These are phyloP conservation scores for Isabelozyma rhagii DNA, from an alignment of 805 yeast genomes.

Conservation along the genomic window DNA sequence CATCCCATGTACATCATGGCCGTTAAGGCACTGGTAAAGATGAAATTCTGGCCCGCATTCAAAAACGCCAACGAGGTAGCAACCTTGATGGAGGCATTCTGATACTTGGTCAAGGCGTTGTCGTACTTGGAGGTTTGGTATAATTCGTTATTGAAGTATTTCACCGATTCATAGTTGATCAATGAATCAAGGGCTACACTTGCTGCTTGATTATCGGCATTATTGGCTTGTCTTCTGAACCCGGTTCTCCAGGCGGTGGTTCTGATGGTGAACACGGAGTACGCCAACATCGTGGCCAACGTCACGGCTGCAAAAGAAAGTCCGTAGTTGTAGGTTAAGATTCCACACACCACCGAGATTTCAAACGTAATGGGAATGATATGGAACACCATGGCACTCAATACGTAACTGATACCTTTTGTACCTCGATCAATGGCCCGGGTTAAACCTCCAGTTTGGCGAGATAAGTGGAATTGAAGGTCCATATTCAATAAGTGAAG, in stretches of 20 bases:
- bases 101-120: conserved; percentile 67
- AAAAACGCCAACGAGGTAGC: conserved; percentile 79
- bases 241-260: conserved; percentile 97
- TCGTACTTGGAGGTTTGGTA: conserved; percentile 81
- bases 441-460: conserved; percentile 95
- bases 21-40: conserved; percentile 85
- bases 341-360: conserved; percentile 89
- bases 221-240: conserved; percentile 82
- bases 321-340: conserved; percentile 91
- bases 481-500: conserved; percentile 80
- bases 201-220: conserved; percentile 95
- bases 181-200: conserved; percentile 90
- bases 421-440: conserved; percentile 98
- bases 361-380: conserved; percentile 91
- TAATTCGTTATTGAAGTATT: conserved; percentile 87
- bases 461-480: conserved; percentile 80
- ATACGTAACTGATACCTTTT: conserved; percentile 90
- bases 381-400: conserved; percentile 97
- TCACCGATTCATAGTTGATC: conserved; percentile 91
- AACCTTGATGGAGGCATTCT: conserved; percentile 71
- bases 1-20: conserved; percentile 99
- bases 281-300: conserved; percentile 80
- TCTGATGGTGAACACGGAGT: conserved; percentile 79
- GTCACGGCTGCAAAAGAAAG: conserved; percentile 86
- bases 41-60: conserved; percentile 76